These are phyloP conservation scores for Hawksworthiomyces lignivorus DNA, from an alignment of 2,329 filamentous ascomycete genomes.

Conservation along the genomic window DNA sequence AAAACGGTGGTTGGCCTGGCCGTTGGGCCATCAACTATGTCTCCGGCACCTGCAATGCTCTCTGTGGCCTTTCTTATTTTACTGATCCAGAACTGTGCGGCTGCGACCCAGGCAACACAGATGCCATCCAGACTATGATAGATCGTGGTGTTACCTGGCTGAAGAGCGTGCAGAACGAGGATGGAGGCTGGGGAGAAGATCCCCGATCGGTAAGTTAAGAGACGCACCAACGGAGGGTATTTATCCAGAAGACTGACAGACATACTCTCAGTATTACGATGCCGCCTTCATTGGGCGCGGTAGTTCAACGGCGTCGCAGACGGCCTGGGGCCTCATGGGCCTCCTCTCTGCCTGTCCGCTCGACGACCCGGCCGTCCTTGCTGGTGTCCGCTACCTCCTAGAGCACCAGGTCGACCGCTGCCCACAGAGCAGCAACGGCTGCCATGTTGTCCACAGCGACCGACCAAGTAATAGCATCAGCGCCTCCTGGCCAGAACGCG, in stretches of 20 bases:
- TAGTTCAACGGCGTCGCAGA: slow-evolving; percentile 23
- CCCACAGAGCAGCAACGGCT: background rate
- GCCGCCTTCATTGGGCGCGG: slow-evolving; percentile 6
- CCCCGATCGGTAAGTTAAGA: slow-evolving; percentile 2
- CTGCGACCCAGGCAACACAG: background rate
- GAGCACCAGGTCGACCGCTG: slow-evolving; percentile 1
- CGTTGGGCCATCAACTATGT: slow-evolving; percentile 28
- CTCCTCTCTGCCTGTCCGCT: slow-evolving; percentile 14
- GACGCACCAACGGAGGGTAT: background rate
- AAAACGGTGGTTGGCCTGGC: slow-evolving; percentile 23
- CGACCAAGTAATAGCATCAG: background rate
- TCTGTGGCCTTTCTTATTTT: slow-evolving; percentile 21
- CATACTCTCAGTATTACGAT: slow-evolving; percentile 16
- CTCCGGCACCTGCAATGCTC: slow-evolving; percentile 24
- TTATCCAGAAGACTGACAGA: background rate
- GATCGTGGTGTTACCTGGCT: slow-evolving; percentile 17
- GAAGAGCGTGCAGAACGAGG: slow-evolving; percentile 19
- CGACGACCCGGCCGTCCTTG: background rate
- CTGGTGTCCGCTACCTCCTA: background rate
- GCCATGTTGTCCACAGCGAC: too few species aligned
- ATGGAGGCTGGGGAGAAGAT: slow-evolving; percentile 26
- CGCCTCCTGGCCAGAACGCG: slow-evolving; percentile 4
- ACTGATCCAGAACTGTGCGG: too few species aligned
- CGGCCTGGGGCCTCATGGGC: slow-evolving; percentile 25
- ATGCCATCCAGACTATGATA: background rate